phyloP scores from a whole-genome alignment of 441 rosid species.

The Gossypium gossypioides region DNA sequence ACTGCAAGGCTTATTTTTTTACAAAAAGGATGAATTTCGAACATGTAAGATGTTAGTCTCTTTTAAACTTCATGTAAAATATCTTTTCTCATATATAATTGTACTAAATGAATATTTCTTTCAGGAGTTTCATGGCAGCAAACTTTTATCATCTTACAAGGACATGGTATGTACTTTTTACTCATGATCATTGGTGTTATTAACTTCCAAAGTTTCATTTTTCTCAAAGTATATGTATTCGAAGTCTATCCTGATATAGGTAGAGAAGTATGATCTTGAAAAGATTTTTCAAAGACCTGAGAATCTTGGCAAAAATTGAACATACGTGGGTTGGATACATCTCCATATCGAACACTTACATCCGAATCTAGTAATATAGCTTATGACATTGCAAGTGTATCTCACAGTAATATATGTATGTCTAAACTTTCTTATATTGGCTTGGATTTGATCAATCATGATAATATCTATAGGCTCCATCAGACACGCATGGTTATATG shows the following conservation, averaged over 20 bases:
- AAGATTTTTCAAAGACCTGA: neutral
- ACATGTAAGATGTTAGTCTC: neutral
- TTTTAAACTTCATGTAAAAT: neutral
- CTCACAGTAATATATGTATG: neutral
- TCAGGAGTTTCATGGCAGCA: constrained; percentile 46
- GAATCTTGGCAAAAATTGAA: neutral
- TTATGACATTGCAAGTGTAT: neutral
- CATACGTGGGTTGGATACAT: neutral
- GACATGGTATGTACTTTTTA: constrained; percentile 48
- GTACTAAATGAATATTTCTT: constrained; percentile 4
- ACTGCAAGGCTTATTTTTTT: neutral
- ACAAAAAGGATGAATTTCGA: neutral
- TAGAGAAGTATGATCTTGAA: neutral
- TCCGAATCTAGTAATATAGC: neutral
- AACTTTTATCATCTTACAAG: constrained; percentile 57
- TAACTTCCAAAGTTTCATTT: neutral
- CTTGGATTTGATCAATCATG: neutral
- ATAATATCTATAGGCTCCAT: neutral
- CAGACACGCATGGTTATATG: neutral
- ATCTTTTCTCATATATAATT: neutral
- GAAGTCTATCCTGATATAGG: neutral
- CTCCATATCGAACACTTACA: neutral
- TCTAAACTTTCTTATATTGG: neutral
- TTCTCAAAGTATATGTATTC: neutral
- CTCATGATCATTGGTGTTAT: neutral